Base-by-base conservation (phyloP, 1,284 basidiomycete genomes). In the Trichosporon faecale region DNA sequence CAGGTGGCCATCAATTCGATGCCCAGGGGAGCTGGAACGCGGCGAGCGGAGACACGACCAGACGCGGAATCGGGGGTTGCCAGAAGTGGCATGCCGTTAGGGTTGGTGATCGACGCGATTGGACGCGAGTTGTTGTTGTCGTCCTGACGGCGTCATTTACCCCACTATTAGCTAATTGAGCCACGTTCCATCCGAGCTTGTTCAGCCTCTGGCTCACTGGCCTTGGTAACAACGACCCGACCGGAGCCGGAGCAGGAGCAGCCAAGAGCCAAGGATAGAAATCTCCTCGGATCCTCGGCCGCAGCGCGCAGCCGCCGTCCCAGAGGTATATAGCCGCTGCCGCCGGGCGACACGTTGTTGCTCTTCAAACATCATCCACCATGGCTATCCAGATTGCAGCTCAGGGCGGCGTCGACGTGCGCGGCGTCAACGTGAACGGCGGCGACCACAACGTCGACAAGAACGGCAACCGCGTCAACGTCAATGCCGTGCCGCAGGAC, bases 401-500 rank as follows among this genome's bases (percentile, higher is more conserved):
- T n/a, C 57, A 66, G 2, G 70, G 66, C 64, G 72, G 72, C 25
- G 64, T 73, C 63, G 69, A 68, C n/a, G 64, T 73, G 21, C 46
- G 55, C 63, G 60, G 68, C 37, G 29, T 63, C 29, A 64, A 44
- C 66, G 67, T 73, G 64, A 65, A 73, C 66, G 69, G 68, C 66
- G 64, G 68, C 21, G 57, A 67, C 35, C 65, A 63, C 40, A 44
- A 63, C 7, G 60, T 69, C 29, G 46, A 68, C 40, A 68, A 69
- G 44, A 46, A 66, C 60, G 70, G 70, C 70, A 71, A 71, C 67
- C 44, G 33, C 29, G 37, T 64, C 18, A 60, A 37, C 21, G 61
- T 71, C 49, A 49, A 68, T 27, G 67, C 67, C 46, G 40, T 35
- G 3, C 46, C 60, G 21, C 25, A 64, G 12, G 67, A 66, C 60